These are phyloP conservation scores for Populus hybrid DNA, from an alignment of 441 rosid species.

Conservation along the genomic window DNA sequence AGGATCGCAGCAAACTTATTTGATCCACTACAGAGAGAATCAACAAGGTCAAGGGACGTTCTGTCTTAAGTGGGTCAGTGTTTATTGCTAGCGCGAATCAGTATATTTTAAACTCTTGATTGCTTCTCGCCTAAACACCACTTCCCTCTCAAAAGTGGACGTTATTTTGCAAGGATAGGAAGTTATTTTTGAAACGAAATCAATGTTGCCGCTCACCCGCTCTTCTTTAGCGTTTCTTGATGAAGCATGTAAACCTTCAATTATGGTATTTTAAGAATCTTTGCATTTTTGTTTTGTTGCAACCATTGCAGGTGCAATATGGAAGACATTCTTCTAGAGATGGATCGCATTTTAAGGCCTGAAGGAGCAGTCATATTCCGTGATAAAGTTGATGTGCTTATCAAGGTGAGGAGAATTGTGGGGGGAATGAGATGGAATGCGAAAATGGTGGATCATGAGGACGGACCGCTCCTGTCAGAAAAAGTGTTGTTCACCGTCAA, in stretches of 20 bases:
- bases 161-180: background rate
- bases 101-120: too few relatives aligned
- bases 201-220: background rate
- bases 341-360: conserved; percentile 84
- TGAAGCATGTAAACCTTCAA: conserved; percentile 4
- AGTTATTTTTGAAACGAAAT: background rate
- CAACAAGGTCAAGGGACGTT: too few relatives aligned
- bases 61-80: too few relatives aligned
- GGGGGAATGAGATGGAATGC: conserved; percentile 91
- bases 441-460: conserved; percentile 88
- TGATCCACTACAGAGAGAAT: too few relatives aligned
- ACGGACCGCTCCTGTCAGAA: conserved; percentile 81
- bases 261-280: conserved; percentile 24
- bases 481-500: conserved; percentile 71
- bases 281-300: conserved; percentile 12
- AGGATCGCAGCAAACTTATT: too few relatives aligned
- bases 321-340: conserved; percentile 83
- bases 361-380: conserved; percentile 82
- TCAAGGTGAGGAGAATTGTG: conserved; percentile 60
- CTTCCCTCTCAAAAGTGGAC: too few relatives aligned
- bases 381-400: conserved; percentile 66
- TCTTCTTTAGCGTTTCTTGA: background rate
- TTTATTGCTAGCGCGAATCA: too few relatives aligned
- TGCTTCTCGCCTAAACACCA: too few relatives aligned
- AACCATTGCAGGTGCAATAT: conserved; percentile 50